Base-by-base conservation (phyloP, 1,284 basidiomycete species). In the Naganishia cerealis region DNA sequence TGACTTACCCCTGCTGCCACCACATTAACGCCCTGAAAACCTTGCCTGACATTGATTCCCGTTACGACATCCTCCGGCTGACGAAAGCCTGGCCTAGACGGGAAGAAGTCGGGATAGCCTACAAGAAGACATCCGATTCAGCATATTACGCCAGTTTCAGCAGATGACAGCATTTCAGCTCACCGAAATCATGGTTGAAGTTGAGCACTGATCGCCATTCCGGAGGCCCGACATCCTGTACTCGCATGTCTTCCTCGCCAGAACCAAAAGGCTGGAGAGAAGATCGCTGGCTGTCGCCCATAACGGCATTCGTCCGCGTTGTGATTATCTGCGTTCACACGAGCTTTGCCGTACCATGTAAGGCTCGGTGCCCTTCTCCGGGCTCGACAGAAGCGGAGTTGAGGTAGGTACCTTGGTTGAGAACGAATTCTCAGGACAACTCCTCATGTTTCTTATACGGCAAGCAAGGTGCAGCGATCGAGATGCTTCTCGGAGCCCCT, bases 81-180 rank as follows among this genome's bases (percentile, higher is more conserved):
- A 8, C 87, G 86, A 38, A 92, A 90, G 5, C 88, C 87, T 18
- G 90, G 87, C 65, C 86, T 84, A 3, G 92, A 90, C 48, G 93
- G 92, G 77, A 90, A 87, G 77, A 93, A 93, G 42, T 92, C 91
- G 61, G 88, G 86, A 76, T 89, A 94, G 16, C 92, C 91, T 93
- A 71, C 10, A 29, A 8, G 40, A 21, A 13, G 39, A 6, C 53
- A 42, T 18, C 16, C 2, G 8, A 42, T 24, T 54, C 61, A 62
- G 43, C 46, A 24, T 50, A 13, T n/a, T 10, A 24, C 46, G 46
- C 29, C 24, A 24, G 3, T 7, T 7, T 5, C 15, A 26, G 15
- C 21, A 2, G 53, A 39, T 16, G n/a, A 8, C 15, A 29, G 29
- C 8, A 16, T 54, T 3, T 29, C 2, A 0, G 26, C 8, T 24